These are phyloP conservation scores for Wickerhamiella lipophila DNA, from an alignment of 805 yeast genomes.

Conservation along the genomic window DNA sequence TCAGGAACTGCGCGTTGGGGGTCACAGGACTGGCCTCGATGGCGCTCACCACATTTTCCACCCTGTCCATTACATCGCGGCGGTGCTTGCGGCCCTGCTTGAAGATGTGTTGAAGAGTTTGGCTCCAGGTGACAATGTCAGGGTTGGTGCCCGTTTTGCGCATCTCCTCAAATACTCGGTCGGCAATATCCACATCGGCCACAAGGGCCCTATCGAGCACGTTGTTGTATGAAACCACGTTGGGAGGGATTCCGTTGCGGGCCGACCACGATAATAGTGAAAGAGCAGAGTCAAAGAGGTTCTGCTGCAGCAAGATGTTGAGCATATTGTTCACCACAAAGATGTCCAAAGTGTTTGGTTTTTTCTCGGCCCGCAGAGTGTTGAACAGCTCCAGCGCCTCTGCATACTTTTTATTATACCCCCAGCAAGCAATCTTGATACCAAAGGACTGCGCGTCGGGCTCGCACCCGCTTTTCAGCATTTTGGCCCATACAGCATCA, in stretches of 20 bases:
- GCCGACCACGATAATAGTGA: constrained; percentile 29
- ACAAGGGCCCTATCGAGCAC: constrained; percentile 36
- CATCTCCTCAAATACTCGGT: constrained; percentile 40
- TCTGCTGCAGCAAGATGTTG: constrained; percentile 34
- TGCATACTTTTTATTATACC: constrained; percentile 32
- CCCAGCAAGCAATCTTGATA: constrained; percentile 37
- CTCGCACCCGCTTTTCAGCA: constrained; percentile 28
- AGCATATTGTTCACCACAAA: constrained; percentile 35
- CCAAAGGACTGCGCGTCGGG: constrained; percentile 41
- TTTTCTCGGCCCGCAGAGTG: constrained; percentile 27
- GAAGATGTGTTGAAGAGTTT: constrained; percentile 42
- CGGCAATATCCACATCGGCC: constrained; percentile 34
- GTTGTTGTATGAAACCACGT: constrained; percentile 40
- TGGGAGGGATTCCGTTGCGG: constrained; percentile 33
- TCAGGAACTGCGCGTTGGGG: constrained; percentile 36
- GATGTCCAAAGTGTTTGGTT: constrained; percentile 28
- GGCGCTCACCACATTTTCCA: constrained; percentile 32
- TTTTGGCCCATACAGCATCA: constrained; percentile 29
- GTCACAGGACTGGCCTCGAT: constrained; percentile 32
- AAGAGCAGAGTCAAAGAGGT: constrained; percentile 36
- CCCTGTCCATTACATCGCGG: constrained; percentile 30
- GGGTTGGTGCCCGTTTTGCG: constrained; percentile 34
- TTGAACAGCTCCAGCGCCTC: constrained; percentile 33
- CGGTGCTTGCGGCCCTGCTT: constrained; percentile 36
- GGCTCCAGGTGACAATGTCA: constrained; percentile 52